Conservation (phyloP, 192 early-diverging fungal genomes). For the Podila verticillata region DNA sequence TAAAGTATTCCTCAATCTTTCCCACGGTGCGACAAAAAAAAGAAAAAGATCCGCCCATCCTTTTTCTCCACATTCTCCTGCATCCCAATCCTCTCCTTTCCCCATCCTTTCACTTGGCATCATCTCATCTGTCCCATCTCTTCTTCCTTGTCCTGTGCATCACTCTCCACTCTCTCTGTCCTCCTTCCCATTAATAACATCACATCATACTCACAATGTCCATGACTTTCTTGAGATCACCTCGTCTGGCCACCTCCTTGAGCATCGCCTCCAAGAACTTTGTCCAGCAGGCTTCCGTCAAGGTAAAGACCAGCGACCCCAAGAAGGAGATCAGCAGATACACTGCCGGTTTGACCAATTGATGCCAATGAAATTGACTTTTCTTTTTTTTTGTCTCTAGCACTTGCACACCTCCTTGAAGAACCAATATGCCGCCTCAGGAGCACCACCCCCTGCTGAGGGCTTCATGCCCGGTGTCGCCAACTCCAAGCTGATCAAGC, state of each 20-base stretch:
- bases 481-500: slow-evolving; percentile 80
- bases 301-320: slow-evolving; percentile 16
- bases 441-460: slow-evolving; percentile 74
- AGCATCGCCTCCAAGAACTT: slow-evolving; percentile 19
- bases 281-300: slow-evolving; percentile 33
- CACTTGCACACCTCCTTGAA: slow-evolving; percentile 47
- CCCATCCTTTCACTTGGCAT: background rate
- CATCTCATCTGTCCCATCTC: background rate
- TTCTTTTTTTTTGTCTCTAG: background rate
- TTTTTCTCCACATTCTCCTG: slow-evolving; percentile 2
- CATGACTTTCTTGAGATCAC: slow-evolving; percentile 7
- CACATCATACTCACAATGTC: slow-evolving; percentile 27
- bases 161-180: slow-evolving; percentile 10
- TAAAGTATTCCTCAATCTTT: too few species aligned
- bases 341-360: too few species aligned
- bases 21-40: too few species aligned
- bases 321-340: background rate
- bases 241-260: slow-evolving; percentile 25
- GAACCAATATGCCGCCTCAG: slow-evolving; percentile 23
- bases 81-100: background rate
- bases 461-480: slow-evolving; percentile 86
- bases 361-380: background rate
- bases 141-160: slow-evolving; percentile 1
- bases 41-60: background rate
- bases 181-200: background rate